Evolutionary conservation across 208 protist genomes (phyloP).

Genomic region (Angomonas desouzai): DNA sequence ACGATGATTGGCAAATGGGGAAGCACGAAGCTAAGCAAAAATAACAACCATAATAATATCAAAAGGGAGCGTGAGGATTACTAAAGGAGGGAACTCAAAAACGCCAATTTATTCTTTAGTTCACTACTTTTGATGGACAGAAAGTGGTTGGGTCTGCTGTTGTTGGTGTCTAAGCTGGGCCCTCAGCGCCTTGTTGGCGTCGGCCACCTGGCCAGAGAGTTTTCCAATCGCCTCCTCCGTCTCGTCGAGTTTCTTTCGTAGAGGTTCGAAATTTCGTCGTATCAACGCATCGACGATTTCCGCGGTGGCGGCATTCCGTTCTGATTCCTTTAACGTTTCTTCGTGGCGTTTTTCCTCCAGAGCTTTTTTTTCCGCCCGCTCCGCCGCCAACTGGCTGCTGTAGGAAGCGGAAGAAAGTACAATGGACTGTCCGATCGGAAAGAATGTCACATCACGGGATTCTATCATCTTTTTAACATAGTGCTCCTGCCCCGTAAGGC

Average conservation of each 20-base stretch:
- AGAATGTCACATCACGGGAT: slow-evolving; percentile 69
- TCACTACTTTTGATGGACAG: neutral
- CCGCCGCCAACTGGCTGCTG: slow-evolving; percentile 12
- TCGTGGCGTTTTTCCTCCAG: neutral
- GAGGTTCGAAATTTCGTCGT: slow-evolving; percentile 17
- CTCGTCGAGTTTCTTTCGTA: slow-evolving; percentile 26
- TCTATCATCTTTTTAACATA: slow-evolving; percentile 56
- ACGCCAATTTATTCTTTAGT: too few relatives aligned
- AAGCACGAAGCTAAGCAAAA: too few relatives aligned
- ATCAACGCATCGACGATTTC: slow-evolving; percentile 20
- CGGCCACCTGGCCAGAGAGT: slow-evolving; percentile 14
- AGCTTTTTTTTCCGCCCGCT: slow-evolving; percentile 12
- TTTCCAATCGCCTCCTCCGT: slow-evolving; percentile 20
- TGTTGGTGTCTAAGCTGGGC: slow-evolving; percentile 7
- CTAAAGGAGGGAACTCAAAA: too few relatives aligned
- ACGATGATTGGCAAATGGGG: too few relatives aligned
- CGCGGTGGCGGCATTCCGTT: slow-evolving; percentile 15
- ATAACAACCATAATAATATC: too few relatives aligned
- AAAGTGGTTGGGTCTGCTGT: slow-evolving; percentile 2
- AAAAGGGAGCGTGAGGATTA: too few relatives aligned
- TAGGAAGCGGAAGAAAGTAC: slow-evolving; percentile 30
- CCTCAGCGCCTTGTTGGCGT: neutral
- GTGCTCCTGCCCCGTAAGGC: slow-evolving; percentile 78
- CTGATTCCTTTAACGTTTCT: slow-evolving; percentile 6
- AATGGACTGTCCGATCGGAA: slow-evolving; percentile 60